phyloP scores from a whole-genome alignment of 23 red algal genomes.

The Chondrus crispus region DNA sequence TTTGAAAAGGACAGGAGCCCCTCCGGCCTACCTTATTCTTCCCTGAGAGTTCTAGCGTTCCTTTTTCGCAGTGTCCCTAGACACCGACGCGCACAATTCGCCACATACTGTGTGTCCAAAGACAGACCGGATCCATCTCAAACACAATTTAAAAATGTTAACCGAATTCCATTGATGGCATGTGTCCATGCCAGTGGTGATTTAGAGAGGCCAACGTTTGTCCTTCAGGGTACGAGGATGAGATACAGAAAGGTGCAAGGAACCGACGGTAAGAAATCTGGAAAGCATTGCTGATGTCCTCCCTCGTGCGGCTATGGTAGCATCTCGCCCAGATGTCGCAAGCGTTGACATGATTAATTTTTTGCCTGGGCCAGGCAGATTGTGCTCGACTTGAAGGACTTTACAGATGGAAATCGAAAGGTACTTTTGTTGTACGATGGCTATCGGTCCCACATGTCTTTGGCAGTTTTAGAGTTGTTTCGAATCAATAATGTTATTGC shows the following conservation, averaged over 20 bases:
- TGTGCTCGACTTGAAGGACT: not conserved
- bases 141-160: not conserved
- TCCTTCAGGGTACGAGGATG: not conserved
- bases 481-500: not conserved
- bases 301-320: not conserved
- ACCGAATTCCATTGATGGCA: not conserved
- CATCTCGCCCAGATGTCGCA: not conserved
- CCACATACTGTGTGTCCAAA: not conserved
- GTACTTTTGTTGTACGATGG: slow-evolving; percentile 1
- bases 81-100: too few species aligned
- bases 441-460: not conserved
- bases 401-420: not conserved
- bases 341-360: not conserved
- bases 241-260: too few species aligned
- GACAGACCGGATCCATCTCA: not conserved
- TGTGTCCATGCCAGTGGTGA: not conserved
- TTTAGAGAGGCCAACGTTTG: not conserved
- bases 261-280: too few species aligned
- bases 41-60: too few species aligned
- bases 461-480: not conserved
- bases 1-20: too few species aligned
- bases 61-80: too few species aligned
- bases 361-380: not conserved
- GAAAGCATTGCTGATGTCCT: not conserved
- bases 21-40: too few species aligned